Evolutionary conservation across 2,329 filamentous ascomycete genomes (phyloP).

Genomic region (Bipolaris oryzae): DNA sequence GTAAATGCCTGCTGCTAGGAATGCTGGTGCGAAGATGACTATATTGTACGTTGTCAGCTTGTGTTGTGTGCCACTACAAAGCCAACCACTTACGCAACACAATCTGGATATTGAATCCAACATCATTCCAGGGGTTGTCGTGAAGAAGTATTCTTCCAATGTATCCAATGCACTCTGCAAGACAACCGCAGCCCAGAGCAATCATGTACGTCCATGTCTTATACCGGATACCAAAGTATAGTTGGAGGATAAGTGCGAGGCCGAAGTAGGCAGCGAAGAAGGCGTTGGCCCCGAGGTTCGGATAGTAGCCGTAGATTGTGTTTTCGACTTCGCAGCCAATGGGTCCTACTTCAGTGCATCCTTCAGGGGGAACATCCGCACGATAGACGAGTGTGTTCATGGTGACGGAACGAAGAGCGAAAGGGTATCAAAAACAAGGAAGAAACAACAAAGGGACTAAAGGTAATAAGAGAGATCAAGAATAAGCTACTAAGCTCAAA

Average conservation of each 20-base stretch:
- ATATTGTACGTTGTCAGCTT: background rate
- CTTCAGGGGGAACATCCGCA: background rate
- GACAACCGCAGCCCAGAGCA: conserved; percentile 54
- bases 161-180: conserved; percentile 62
- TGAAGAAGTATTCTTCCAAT: conserved; percentile 60
- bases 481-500: background rate
- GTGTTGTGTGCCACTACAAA: background rate
- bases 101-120: conserved; percentile 59
- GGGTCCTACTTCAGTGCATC: conserved; percentile 25
- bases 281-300: conserved; percentile 56
- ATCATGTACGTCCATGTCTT: conserved; percentile 61
- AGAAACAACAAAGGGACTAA: background rate
- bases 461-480: background rate
- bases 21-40: conserved; percentile 64
- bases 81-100: conserved; percentile 43
- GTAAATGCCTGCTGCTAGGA: conserved; percentile 60
- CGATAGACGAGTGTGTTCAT: background rate
- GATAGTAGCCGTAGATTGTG: conserved; percentile 61
- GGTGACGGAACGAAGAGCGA: background rate
- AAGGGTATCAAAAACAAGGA: background rate
- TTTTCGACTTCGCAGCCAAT: conserved; percentile 49
- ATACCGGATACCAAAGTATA: conserved; percentile 56
- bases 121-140: conserved; percentile 57
- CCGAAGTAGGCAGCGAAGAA: conserved; percentile 59
- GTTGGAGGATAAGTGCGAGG: conserved; percentile 55